Evolutionary conservation across 768 basidiomycete species (phyloP), one percentile per base, ranked within the genome.

Genomic region (Daedalea quercina): DNA sequence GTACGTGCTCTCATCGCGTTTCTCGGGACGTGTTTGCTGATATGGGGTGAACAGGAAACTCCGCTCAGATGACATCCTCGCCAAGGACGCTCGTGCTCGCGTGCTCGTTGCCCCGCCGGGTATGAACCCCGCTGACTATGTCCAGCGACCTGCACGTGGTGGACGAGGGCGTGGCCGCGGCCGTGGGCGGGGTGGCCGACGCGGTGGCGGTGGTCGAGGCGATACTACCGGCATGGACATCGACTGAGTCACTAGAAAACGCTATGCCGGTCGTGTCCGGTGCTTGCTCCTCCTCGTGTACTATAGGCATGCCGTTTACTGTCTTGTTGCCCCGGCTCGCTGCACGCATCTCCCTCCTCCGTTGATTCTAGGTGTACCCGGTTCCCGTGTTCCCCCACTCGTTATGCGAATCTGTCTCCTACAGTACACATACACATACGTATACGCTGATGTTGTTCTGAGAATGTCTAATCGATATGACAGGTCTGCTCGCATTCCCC

Each of bases 61-160:
- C 75, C 87, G 90, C 50, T 92, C 90, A 2, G 90, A 94, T 64
- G 80, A 80, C 1, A 75, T 92, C 46, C 66, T 90, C 28, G 72
- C 73, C 20, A 78, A 78, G 54, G 76, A 76, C 58, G 78, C 84
- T n/a, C 80, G 87, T 24, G 86, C 87, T 3, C 74, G 78, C 12
- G 77, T 90, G 0, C 71, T 89, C 20, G 65, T 86, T 25, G 81
- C 82, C 25, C 87, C 87, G 0, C 86, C 85, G 12, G 85, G 85
- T 8, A 65, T 79, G 3, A 73, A 87, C 54, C 73, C 78, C 0
- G 73, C 76, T 28, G 76, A 77, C 2, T 79, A 85, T 59, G 65
- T 63, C 1, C 76, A 73, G 51, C 54, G 60, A 11, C 63, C 67
- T 2, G 43, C 64, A 1, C 53, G 61, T 9, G 57, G 65, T 20